Evolutionary conservation across 495 filamentous ascomycete species (phyloP).

Genomic region (Copromyces sp.): DNA sequence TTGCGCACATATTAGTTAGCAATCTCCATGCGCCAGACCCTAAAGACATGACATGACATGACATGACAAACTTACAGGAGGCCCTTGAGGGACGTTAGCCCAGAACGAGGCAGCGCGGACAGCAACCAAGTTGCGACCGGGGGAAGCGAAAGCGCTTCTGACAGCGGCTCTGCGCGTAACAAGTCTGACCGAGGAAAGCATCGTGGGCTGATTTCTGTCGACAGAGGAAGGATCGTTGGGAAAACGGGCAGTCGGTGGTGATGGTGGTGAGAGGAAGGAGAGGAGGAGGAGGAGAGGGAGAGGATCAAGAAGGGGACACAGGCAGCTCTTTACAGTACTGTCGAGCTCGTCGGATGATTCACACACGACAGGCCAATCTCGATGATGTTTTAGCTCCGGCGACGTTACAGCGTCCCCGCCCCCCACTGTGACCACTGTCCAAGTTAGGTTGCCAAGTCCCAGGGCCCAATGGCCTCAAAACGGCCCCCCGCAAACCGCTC

Average conservation of each 20-base stretch:
- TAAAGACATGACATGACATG: constrained; percentile 6
- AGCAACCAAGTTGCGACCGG: constrained; percentile 36
- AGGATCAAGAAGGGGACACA: background rate
- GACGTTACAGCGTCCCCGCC: background rate
- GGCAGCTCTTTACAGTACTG: background rate
- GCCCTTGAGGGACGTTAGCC: constrained; percentile 83
- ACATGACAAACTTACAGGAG: constrained; percentile 58
- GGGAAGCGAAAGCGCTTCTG: background rate
- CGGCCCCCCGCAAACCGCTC: background rate
- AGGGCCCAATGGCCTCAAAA: background rate
- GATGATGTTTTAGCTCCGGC: background rate
- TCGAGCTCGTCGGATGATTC: background rate
- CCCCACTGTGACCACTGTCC: background rate
- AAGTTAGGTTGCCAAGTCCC: background rate
- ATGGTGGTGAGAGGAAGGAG: background rate
- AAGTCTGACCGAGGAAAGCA: constrained; percentile 27
- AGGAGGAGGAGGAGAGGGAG: background rate
- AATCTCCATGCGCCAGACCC: constrained; percentile 7
- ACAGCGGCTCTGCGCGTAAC: constrained; percentile 25
- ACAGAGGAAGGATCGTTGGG: background rate
- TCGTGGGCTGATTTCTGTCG: constrained; percentile 5
- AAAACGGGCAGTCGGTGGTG: background rate
- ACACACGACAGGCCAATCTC: background rate
- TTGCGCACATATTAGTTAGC: background rate
- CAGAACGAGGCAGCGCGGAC: constrained; percentile 69